These are phyloP conservation scores for Ajuga chamaepitys DNA, from an alignment of 257 asterid genomes.

Conservation along the genomic window DNA sequence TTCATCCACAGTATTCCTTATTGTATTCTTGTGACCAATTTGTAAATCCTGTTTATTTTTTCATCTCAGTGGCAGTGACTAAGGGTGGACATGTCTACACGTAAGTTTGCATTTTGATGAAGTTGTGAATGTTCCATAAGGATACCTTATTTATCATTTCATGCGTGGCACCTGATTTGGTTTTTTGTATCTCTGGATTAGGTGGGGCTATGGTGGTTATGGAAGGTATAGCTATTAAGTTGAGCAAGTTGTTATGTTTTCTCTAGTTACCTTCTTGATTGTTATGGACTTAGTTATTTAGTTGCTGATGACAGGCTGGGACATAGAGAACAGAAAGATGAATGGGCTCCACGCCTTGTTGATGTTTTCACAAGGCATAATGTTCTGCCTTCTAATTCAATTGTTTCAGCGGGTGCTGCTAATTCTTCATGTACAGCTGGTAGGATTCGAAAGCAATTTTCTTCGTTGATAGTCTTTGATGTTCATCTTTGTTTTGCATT, in stretches of 20 bases:
- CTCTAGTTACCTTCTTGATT: slow-evolving; percentile 7
- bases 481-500: background rate
- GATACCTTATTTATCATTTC: background rate
- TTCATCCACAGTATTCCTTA: background rate
- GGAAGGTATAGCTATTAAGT: slow-evolving; percentile 60
- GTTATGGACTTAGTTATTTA: slow-evolving; percentile 11
- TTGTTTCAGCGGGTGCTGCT: slow-evolving; percentile 82
- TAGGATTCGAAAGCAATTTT: slow-evolving; percentile 19
- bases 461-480: background rate
- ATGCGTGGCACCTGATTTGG: slow-evolving; percentile 5
- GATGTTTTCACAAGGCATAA: slow-evolving; percentile 84
- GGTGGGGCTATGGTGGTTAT: slow-evolving; percentile 99
- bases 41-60: slow-evolving; percentile 22
- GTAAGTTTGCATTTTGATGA: slow-evolving; percentile 49
- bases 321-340: slow-evolving; percentile 95
- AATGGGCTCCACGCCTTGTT: slow-evolving; percentile 71
- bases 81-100: slow-evolving; percentile 87
- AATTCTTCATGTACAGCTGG: slow-evolving; percentile 96
- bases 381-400: slow-evolving; percentile 69
- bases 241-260: background rate
- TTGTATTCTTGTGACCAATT: background rate
- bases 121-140: slow-evolving; percentile 5
- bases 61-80: slow-evolving; percentile 81
- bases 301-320: slow-evolving; percentile 68
- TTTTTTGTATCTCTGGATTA: slow-evolving; percentile 15